Conservation (phyloP, 305 asterid species). For the Striga hermonthica region DNA sequence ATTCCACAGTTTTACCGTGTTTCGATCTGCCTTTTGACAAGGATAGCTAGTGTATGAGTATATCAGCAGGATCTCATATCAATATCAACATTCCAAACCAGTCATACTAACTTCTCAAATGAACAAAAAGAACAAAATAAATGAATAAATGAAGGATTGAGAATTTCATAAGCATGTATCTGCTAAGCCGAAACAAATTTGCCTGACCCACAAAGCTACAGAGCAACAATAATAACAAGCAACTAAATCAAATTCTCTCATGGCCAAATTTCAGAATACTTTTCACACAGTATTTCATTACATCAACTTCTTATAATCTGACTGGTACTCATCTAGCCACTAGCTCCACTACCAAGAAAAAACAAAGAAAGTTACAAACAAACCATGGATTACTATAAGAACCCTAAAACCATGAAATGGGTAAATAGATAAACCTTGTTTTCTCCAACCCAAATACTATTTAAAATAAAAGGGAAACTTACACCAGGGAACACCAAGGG, state of each 20-base stretch:
- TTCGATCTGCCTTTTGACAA: constrained; percentile 99
- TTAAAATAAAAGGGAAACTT: no score
- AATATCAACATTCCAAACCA: constrained; percentile 3
- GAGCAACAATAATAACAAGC: constrained; percentile 3
- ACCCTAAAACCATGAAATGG: constrained; percentile 2
- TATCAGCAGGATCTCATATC: constrained; percentile 13
- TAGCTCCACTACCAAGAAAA: constrained; percentile 3
- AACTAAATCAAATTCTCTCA: constrained; percentile 6
- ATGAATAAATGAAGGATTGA: not conserved
- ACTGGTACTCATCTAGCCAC: not conserved
- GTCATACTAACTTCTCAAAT: constrained; percentile 8
- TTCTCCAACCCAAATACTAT: no score
- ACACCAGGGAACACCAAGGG: no score
- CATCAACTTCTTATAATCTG: constrained; percentile 2
- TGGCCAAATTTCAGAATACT: not conserved
- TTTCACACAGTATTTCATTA: constrained; percentile 20
- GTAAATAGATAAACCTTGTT: not conserved
- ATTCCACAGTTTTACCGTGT: constrained; percentile 81
- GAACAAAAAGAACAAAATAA: constrained; percentile 8
- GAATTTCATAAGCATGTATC: no score
- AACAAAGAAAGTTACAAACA: not conserved
- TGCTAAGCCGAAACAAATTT: constrained; percentile 18
- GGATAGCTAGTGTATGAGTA: constrained; percentile 54
- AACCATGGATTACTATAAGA: not conserved
- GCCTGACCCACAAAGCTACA: constrained; percentile 12